Evolutionary conservation across 805 yeast species (phyloP), one percentile per base, ranked within the genome.

Genomic region (Danielozyma ontarioensis): DNA sequence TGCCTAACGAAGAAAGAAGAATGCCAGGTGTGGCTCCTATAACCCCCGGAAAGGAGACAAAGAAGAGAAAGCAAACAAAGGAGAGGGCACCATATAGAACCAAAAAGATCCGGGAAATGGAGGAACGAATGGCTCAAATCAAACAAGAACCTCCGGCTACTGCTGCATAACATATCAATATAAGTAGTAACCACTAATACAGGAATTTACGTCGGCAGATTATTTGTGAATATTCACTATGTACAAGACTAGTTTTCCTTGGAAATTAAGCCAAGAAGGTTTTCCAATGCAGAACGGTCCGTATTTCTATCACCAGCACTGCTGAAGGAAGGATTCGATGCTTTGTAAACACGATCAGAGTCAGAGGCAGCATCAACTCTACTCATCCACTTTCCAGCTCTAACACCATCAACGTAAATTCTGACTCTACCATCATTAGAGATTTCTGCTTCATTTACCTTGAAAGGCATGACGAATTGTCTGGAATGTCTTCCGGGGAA

Each of bases 1-100:
- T 81, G 32, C 70, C 68, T 34, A 68, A 67, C 13, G 74, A 72
- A 48, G 85, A 79, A 44, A 72, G 58, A 53, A 62, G 61, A 32
- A 55, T 65, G 64, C 44, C 56, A 7, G 72, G 72, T 11, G 46
- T 59, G 10, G 34, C 48, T 25, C 41, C 45, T 11, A 25, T 13
- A 11, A 38, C 42, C 3, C 41, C 28, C 3, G 49, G 31, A 8
- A 35, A 36, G 24, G 28, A 39, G 7, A 48, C 45, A 4, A 63
- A 57, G 34, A 65, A 64, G 48, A 45, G 70, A 36, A 63, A 59
- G 40, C 45, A 48, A 13, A n/a, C n/a, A n/a, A 51, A 53, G 37
- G 64, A 60, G 15, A 53, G 47, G 31, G 32, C 41, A 29, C 44
- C 17, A 45, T 51, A 36, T 27, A 38, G 17, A 41, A 41, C 36